Evolutionary conservation across 352 stramenopile species (phyloP).

Genomic region (Aphanomyces invadans): DNA sequence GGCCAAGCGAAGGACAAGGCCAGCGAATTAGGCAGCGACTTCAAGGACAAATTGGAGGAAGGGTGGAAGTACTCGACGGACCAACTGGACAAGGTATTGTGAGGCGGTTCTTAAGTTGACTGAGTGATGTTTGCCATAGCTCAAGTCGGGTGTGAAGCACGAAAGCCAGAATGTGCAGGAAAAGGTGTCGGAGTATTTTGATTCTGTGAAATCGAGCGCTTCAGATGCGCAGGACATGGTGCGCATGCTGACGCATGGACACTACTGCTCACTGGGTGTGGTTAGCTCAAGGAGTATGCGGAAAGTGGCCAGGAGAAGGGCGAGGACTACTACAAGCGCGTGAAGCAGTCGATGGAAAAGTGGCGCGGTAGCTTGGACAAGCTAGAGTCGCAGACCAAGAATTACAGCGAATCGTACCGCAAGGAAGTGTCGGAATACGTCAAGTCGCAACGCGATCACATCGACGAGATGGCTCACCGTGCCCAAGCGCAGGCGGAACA

Average conservation of each 20-base stretch:
- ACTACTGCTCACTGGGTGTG: not conserved
- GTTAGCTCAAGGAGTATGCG: not conserved
- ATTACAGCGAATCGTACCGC: not conserved
- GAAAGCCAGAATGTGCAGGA: not conserved
- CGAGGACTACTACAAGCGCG: not conserved
- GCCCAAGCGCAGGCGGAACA: not conserved
- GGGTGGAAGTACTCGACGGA: not conserved
- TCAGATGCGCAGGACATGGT: not conserved
- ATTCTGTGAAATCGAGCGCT: not conserved
- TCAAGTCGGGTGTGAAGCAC: not conserved
- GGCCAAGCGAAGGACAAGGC: not conserved
- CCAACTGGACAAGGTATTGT: not conserved
- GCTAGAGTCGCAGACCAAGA: not conserved
- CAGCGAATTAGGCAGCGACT: not conserved
- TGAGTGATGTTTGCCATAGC: not conserved
- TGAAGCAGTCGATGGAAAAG: not conserved
- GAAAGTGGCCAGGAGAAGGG: not conserved
- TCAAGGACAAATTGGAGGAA: not conserved
- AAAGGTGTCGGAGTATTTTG: slow-evolving; percentile 1
- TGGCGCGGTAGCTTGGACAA: not conserved
- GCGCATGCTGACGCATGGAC: not conserved
- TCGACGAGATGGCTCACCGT: not conserved
- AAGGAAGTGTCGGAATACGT: not conserved
- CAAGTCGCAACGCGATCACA: not conserved
- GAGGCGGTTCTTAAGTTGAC: not conserved